Conservation (phyloP, 768 basidiomycete species). For the Mycena chlorophos region DNA sequence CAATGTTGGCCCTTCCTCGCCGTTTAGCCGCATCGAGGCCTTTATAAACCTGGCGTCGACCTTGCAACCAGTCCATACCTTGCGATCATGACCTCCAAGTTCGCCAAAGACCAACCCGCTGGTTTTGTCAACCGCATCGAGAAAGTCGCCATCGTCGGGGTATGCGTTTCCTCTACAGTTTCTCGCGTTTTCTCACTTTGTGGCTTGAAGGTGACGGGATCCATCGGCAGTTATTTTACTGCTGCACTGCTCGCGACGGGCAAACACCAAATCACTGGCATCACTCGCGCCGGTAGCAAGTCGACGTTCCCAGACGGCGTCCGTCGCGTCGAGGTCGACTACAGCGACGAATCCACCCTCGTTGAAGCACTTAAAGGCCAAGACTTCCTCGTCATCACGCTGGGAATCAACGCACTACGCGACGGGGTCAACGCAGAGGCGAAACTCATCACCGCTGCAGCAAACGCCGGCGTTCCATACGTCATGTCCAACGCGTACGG, state of each 20-base stretch:
- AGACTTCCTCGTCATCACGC: not conserved
- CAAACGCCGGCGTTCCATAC: not conserved
- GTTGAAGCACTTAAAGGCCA: not conserved
- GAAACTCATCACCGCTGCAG: not conserved
- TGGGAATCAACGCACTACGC: not conserved
- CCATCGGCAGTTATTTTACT: not conserved
- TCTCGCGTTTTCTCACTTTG: not conserved
- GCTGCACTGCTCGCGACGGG: not conserved
- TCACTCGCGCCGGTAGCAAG: not conserved
- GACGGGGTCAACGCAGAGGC: not conserved
- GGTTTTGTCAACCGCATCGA: constrained; percentile 1
- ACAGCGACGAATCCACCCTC: not conserved
- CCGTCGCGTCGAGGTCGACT: not conserved
- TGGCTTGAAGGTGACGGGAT: not conserved
- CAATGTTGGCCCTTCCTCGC: no score
- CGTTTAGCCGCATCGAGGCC: no score
- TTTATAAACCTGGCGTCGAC: no score
- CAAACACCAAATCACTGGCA: not conserved
- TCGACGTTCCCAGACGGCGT: not conserved
- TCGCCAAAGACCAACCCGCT: not conserved
- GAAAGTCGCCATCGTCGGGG: not conserved
- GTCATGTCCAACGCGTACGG: not conserved
- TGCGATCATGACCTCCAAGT: not conserved
- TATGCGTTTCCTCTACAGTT: not conserved
- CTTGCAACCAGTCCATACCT: no score